Percentiles rank a stretch among this genome's conserved stretches.
phyloP scores from a whole-genome alignment of 257 asterid species.

The Solanum ossicruentum region DNA sequence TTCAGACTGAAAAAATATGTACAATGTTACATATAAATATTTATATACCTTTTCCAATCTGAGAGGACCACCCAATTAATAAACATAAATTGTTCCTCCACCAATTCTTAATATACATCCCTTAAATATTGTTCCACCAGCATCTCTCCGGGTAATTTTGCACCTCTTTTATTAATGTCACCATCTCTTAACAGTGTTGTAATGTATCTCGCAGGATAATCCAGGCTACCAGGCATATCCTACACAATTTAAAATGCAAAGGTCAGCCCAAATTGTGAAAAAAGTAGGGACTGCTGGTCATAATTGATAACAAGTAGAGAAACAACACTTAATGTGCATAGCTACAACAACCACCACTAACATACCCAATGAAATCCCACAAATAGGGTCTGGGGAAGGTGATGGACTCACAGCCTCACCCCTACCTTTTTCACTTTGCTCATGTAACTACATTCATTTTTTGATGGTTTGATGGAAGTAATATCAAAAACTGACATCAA shows the following conservation, averaged over 20 bases:
- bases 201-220: constrained; percentile 57
- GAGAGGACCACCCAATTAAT: not conserved
- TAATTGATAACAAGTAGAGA: not conserved
- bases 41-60: not conserved
- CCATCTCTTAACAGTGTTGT: constrained; percentile 71
- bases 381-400: not conserved
- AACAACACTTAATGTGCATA: not conserved
- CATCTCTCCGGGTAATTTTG: constrained; percentile 87
- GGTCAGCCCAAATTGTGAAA: not conserved
- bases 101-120: constrained; percentile 8
- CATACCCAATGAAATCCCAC: not conserved
- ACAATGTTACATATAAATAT: not conserved
- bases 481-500: not conserved
- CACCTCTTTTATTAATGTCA: constrained; percentile 69
- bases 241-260: constrained; percentile 10
- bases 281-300: not conserved
- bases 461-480: not conserved
- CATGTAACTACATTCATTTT: not conserved
- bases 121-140: constrained; percentile 68
- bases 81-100: not conserved
- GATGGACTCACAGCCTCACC: not conserved
- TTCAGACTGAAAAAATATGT: not conserved
- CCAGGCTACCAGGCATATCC: constrained; percentile 56
- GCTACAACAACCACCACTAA: not conserved
- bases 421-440: not conserved